Conservation (phyloP, 2,329 filamentous ascomycete genomes). For the Meredithiella fracta region DNA sequence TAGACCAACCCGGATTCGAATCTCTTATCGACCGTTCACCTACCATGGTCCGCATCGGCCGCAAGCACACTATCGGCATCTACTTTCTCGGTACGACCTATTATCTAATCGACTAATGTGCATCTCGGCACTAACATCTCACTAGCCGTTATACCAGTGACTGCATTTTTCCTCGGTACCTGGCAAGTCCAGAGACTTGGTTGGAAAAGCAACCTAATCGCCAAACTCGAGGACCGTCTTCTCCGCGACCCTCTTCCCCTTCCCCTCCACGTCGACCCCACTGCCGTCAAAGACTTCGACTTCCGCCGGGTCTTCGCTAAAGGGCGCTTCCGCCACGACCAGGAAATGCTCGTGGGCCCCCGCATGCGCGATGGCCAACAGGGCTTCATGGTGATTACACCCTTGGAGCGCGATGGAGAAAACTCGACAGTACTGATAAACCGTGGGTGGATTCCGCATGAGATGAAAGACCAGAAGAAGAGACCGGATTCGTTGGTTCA, state of each 20-base stretch:
- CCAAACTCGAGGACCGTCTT: conserved; percentile 81
- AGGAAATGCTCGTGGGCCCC: conserved; percentile 92
- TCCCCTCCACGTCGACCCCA: conserved; percentile 65
- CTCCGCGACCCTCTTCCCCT: conserved; percentile 72
- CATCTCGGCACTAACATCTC: neutral
- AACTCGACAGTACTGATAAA: conserved; percentile 65
- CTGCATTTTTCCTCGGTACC: conserved; percentile 74
- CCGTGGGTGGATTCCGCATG: conserved; percentile 80
- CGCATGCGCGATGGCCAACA: conserved; percentile 77
- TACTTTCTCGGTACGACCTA: conserved; percentile 49
- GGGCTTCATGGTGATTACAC: conserved; percentile 83
- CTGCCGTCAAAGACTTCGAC: conserved; percentile 77
- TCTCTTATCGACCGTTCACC: conserved; percentile 75
- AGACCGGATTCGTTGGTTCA: conserved; percentile 48
- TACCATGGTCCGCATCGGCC: conserved; percentile 57
- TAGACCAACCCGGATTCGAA: conserved; percentile 62
- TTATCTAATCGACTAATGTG: neutral
- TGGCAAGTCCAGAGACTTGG: conserved; percentile 90
- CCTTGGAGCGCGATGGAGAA: conserved; percentile 53
- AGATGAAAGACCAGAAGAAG: conserved; percentile 47
- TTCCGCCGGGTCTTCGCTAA: conserved; percentile 67
- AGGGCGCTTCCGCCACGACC: conserved; percentile 66
- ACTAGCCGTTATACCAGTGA: conserved; percentile 71
- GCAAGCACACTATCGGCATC: conserved; percentile 61
- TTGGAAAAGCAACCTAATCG: conserved; percentile 88